phyloP scores from a whole-genome alignment of 2,329 filamentous ascomycete genomes.

The Bipolaris victoriae region DNA sequence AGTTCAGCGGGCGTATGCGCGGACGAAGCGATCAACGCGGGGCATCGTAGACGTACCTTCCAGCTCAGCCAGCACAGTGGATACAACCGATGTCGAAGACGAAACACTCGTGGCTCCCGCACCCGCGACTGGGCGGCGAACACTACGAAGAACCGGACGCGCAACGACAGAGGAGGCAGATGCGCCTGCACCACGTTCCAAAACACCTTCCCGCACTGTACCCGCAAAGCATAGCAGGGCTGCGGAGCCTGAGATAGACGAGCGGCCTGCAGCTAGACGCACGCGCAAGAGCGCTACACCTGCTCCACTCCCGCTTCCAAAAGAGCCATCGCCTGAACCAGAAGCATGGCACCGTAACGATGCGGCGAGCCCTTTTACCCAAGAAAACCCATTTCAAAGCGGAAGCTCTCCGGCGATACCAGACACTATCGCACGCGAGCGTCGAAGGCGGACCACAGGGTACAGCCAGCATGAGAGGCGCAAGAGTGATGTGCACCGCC shows the following conservation, averaged over 20 bases:
- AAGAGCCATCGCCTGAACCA: slow-evolving; percentile 57
- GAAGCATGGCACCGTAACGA: slow-evolving; percentile 51
- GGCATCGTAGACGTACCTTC: slow-evolving; percentile 76
- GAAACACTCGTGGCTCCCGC: slow-evolving; percentile 54
- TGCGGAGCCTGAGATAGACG: slow-evolving; percentile 45
- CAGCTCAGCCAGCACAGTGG: slow-evolving; percentile 66
- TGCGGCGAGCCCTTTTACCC: slow-evolving; percentile 74
- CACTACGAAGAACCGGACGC: slow-evolving; percentile 48
- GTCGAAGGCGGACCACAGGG: slow-evolving; percentile 61
- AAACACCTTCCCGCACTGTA: slow-evolving; percentile 46
- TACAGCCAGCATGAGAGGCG: slow-evolving; percentile 50
- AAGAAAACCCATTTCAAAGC: slow-evolving; percentile 93
- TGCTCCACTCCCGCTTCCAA: slow-evolving; percentile 38
- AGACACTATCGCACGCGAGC: slow-evolving; percentile 47
- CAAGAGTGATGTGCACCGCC: slow-evolving; percentile 51
- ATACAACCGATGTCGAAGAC: slow-evolving; percentile 61
- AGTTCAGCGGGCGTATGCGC: slow-evolving; percentile 74
- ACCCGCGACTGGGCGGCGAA: slow-evolving; percentile 31
- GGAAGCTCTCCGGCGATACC: slow-evolving; percentile 69
- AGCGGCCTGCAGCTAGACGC: slow-evolving; percentile 44
- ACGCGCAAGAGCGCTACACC: slow-evolving; percentile 49
- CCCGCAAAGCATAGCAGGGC: slow-evolving; percentile 54
- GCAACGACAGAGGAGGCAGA: slow-evolving; percentile 50
- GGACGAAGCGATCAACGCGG: slow-evolving; percentile 82
- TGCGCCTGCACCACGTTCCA: slow-evolving; percentile 30